phyloP scores from a whole-genome alignment of 202 grass and related monocot genomes.

The Zoysia matrella region DNA sequence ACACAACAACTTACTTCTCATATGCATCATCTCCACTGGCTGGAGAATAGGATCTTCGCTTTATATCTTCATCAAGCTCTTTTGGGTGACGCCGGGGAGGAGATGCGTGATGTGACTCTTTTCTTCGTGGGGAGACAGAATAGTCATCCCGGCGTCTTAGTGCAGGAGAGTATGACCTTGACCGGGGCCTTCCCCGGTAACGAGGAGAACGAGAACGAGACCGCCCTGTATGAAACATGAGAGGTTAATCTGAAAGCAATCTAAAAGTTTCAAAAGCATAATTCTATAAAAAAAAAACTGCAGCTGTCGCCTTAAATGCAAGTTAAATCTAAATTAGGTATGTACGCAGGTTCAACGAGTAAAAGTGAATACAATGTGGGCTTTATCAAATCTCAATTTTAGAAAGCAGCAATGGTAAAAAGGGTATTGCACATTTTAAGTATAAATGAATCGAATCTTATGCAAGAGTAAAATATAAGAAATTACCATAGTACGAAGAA shows the following conservation, averaged over 20 bases:
- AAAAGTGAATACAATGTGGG: neutral
- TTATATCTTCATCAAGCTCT: conserved; percentile 53
- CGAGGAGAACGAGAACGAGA: conserved; percentile 83
- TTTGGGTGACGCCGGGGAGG: conserved; percentile 60
- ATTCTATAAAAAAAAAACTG: neutral
- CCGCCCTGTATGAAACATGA: conserved; percentile 46
- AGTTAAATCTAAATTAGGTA: conserved; percentile 2
- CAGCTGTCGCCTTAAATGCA: neutral
- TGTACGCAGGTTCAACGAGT: neutral
- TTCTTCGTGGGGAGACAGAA: conserved; percentile 67
- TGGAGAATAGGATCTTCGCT: conserved; percentile 60
- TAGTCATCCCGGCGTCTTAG: conserved; percentile 65
- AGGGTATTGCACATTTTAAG: neutral
- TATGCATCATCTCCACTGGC: conserved; percentile 51
- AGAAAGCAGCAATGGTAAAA: neutral
- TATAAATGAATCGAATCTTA: conserved; percentile 10
- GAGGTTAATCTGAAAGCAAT: neutral
- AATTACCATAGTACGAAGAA: conserved; percentile 77
- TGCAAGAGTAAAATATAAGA: neutral
- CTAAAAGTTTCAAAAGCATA: neutral
- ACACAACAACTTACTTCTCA: conserved; percentile 58
- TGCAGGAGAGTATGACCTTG: conserved; percentile 83
- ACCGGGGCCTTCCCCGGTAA: conserved; percentile 62
- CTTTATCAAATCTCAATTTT: neutral
- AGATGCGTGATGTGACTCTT: conserved; percentile 42